Base-by-base conservation (phyloP, 1,284 basidiomycete genomes). In the Violaceomyces palustris region DNA sequence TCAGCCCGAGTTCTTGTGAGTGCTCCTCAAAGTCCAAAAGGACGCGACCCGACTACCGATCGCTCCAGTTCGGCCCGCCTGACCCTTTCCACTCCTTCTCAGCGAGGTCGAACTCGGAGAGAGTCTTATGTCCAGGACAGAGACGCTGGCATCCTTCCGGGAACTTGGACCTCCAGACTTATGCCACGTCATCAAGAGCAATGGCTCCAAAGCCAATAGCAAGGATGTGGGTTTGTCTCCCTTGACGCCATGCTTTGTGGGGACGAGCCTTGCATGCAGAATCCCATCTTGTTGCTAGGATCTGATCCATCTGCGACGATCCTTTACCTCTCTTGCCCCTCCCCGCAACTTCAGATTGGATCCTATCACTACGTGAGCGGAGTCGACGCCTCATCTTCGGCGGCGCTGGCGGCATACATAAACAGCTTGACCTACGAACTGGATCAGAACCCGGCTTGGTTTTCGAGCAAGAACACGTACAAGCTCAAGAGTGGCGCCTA, bases 111-210 rank as follows among this genome's bases (percentile, higher is more conserved):
- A 94, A 63, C 81, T 94, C 41, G 90, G 88, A 43, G 93, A 97
- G 78, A 82, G 86, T 11, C 76, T 98, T 33, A 82, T 85, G 34
- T 87, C 91, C 31, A 80, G 93, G 50, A 97, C 93, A 19, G 93
- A 98, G 75, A 85, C 84, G 45, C 80, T 98, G 50, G 88, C 87
- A 6, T 85, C 89, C 9, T 98, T 97, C 75, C 82, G 92, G 31
- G 93, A 98, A 77, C 83, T 98, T 17, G 93, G 93, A 11, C 93
- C 94, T 0, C 93, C 93, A 12, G 94, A 99, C 75, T 77, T 99
- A 27, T 93, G 89, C 66, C 91, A 98, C 77, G 87, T 96, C 45
- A 83, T 96, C 60, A 99, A 98, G 35, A 58, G 64, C 74, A 87
- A 85, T 0, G 89, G 89, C 11, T 55, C 50, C 30, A 82, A 83